Percentiles rank a stretch among this genome's conserved stretches.
These are phyloP conservation scores for Collariella sp. DNA, from an alignment of 495 filamentous ascomycete species.

Conservation along the genomic window DNA sequence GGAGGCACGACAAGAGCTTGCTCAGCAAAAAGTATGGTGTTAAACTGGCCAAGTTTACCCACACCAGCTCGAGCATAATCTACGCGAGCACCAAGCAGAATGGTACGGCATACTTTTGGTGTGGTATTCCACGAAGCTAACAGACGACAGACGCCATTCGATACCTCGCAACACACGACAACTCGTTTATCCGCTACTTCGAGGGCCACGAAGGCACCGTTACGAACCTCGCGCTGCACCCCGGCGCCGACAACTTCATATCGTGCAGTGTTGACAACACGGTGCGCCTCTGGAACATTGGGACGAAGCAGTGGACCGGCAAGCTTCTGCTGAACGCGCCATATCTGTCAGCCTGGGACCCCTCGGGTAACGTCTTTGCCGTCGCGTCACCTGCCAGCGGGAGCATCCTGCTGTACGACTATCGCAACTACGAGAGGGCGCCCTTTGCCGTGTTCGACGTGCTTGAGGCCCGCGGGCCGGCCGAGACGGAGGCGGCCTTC, in stretches of 20 bases:
- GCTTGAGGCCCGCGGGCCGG: conserved; percentile 31
- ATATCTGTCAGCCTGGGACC: conserved; percentile 77
- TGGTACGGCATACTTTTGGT: conserved; percentile 32
- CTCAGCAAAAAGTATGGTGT: conserved; percentile 92
- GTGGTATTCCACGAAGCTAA: not conserved
- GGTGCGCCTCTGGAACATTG: conserved; percentile 75
- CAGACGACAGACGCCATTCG: conserved; percentile 61
- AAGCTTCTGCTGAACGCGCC: conserved; percentile 67
- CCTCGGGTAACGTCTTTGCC: conserved; percentile 83
- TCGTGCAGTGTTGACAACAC: conserved; percentile 85
- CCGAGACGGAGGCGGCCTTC: conserved; percentile 32
- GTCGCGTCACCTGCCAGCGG: conserved; percentile 72
- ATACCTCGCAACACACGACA: conserved; percentile 89
- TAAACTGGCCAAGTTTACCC: conserved; percentile 88
- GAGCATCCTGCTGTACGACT: conserved; percentile 80
- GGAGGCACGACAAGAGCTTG: conserved; percentile 73
- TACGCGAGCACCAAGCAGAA: conserved; percentile 95
- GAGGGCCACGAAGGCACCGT: conserved; percentile 76
- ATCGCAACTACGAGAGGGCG: conserved; percentile 81
- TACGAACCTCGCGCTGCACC: conserved; percentile 65
- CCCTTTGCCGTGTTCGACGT: conserved; percentile 85
- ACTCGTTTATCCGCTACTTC: conserved; percentile 91
- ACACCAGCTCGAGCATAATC: conserved; percentile 76
- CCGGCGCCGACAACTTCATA: conserved; percentile 77
- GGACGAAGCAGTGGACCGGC: conserved; percentile 63